Percentiles rank a stretch among this genome's conserved stretches.
phyloP scores from a whole-genome alignment of 768 basidiomycete species.

The Stropharia rugosoannulata region DNA sequence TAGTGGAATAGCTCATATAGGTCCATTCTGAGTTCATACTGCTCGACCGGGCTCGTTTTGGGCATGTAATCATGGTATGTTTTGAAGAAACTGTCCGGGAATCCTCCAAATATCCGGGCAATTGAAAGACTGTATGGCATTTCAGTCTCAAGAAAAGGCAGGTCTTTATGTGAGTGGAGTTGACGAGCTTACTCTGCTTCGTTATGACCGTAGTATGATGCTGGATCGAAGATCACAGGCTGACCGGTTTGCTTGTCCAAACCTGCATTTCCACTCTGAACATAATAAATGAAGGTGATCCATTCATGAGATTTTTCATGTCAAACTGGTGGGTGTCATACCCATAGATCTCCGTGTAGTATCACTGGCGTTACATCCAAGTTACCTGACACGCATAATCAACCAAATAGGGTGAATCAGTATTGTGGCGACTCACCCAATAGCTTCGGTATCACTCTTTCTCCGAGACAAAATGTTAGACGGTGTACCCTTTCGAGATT shows the following conservation, averaged over 20 bases:
- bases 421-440: slow-evolving; percentile 34
- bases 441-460: slow-evolving; percentile 72
- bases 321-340: slow-evolving; percentile 25
- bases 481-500: neutral
- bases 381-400: slow-evolving; percentile 28
- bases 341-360: slow-evolving; percentile 83
- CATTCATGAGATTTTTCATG: slow-evolving; percentile 1
- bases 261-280: slow-evolving; percentile 74
- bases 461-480: neutral
- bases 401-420: neutral
- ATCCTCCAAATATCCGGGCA: slow-evolving; percentile 78
- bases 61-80: slow-evolving; percentile 64
- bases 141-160: no score
- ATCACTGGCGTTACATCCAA: slow-evolving; percentile 65
- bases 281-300: neutral
- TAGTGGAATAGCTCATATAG: slow-evolving; percentile 84
- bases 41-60: slow-evolving; percentile 61
- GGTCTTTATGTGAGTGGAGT: neutral
- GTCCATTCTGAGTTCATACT: slow-evolving; percentile 63
- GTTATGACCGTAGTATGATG: slow-evolving; percentile 78
- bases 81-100: slow-evolving; percentile 60
- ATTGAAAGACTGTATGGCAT: slow-evolving; percentile 58
- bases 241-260: slow-evolving; percentile 49
- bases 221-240: slow-evolving; percentile 76
- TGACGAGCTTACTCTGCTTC: slow-evolving; percentile 69